A percentile compares a stretch with the other conserved stretches of the same genome.
These are phyloP conservation scores for Plasmopara viticola DNA, from an alignment of 352 stramenopile species.

Conservation along the genomic window DNA sequence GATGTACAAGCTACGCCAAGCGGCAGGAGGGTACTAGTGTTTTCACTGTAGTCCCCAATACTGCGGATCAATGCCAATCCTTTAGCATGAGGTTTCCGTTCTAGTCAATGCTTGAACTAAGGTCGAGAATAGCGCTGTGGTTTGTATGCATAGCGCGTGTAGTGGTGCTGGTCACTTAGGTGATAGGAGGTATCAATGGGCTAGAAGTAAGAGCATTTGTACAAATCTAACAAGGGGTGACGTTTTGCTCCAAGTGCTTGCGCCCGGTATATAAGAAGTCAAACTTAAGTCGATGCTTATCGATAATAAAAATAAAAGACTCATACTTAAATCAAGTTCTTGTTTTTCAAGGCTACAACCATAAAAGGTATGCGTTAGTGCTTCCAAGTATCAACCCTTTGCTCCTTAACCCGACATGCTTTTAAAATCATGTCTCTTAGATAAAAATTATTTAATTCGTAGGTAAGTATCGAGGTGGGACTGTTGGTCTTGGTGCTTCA, in stretches of 20 bases:
- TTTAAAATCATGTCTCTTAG: neutral
- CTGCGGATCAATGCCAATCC: constrained; percentile 8
- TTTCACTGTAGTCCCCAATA: constrained; percentile 1
- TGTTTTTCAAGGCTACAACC: too few relatives aligned
- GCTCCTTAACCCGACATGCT: too few relatives aligned
- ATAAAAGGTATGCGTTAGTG: too few relatives aligned
- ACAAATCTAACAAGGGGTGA: too few relatives aligned
- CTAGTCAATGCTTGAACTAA: neutral
- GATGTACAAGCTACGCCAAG: constrained; percentile 69
- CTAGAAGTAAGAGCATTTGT: too few relatives aligned
- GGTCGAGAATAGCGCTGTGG: constrained; percentile 1
- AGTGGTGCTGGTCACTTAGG: neutral
- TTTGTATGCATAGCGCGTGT: neutral
- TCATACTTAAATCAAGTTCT: too few relatives aligned
- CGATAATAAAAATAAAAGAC: too few relatives aligned
- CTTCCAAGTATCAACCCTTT: too few relatives aligned
- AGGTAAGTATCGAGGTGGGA: neutral
- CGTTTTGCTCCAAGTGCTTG: too few relatives aligned
- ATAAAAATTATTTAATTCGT: neutral
- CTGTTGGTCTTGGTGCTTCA: neutral
- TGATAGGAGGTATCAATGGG: neutral
- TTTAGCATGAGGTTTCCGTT: constrained; percentile 2
- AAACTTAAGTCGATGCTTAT: too few relatives aligned
- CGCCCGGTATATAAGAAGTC: too few relatives aligned
- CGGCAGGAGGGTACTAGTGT: constrained; percentile 36